Evolutionary conservation across 352 stramenopile genomes (phyloP), one percentile per base, ranked within the genome.

Genomic region (Pythium dissotocum): DNA sequence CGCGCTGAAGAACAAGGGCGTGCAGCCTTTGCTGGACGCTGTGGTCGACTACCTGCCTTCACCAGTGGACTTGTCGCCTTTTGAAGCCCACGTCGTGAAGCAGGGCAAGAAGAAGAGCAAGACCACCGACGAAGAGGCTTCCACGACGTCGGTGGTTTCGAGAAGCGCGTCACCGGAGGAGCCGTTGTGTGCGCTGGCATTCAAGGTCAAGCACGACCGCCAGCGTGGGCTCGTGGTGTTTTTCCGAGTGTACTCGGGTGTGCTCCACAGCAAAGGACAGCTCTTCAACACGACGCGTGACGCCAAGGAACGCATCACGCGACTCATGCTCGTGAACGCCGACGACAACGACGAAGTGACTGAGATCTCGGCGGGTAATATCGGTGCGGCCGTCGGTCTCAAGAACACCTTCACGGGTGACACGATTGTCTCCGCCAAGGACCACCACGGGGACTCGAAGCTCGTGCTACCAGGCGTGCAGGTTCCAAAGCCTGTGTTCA

Each of bases 11-110:
- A 94, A 94, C 75, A 94, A 92, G 65, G 90, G 90, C 49, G 96
- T 99, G 42, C 98, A 99, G 77, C 88, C 97, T 40, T 86, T 99
- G 33, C 82, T 99, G 18, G 97, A 99, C 76, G 98, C 96, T 30
- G 95, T 99, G 7, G 71, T 99, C 32, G 88, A 98, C 70, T 99
- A 99, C 79, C 77, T 99, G 72, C 97, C 97, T 68, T 98, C 95
- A 13, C 97, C 97, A 10, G 36, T 96, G 16, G 97, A 99, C 42
- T 65, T 90, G 18, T 85, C 80, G 36, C 81, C 81, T 12, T 94
- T 88, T 58, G 79, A 87, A 65, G 77, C 81, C 26, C 79, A 87
- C 14, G 63, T 77, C 2, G 68, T 88, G 33, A 69, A 69, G 32
- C 46, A 62, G 58, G 13, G 87, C 36, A 90, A 85, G 52, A 58